phyloP scores from a whole-genome alignment of 2,329 filamentous ascomycete species.

The Colletotrichum neosansevieriae region DNA sequence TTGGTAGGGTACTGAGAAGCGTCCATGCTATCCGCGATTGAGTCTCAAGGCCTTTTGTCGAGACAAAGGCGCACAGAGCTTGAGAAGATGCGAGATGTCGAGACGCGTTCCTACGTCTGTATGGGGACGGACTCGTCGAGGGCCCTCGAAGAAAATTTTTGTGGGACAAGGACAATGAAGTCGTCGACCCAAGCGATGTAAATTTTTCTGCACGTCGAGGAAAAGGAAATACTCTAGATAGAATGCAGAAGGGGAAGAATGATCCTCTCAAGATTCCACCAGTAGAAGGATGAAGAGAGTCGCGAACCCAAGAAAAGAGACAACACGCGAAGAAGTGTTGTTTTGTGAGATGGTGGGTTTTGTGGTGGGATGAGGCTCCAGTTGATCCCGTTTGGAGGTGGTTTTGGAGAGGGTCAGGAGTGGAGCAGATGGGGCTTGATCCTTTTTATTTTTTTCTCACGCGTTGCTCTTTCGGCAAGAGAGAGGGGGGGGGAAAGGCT shows the following conservation, averaged over 20 bases:
- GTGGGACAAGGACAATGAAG: conserved; percentile 39
- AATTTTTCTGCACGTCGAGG: conserved; percentile 20
- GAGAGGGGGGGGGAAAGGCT: conserved; percentile 11
- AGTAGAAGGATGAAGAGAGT: conserved; percentile 36
- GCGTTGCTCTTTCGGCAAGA: conserved; percentile 37
- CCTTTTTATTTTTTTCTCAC: conserved; percentile 39
- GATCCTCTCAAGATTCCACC: conserved; percentile 27
- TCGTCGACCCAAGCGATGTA: conserved; percentile 24
- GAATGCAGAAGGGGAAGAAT: not conserved
- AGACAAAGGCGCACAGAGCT: conserved; percentile 40
- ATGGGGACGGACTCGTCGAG: conserved; percentile 32
- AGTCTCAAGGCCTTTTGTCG: conserved; percentile 38
- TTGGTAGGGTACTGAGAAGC: conserved; percentile 66
- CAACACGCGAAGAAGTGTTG: conserved; percentile 37
- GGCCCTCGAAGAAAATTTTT: conserved; percentile 33
- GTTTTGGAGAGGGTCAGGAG: conserved; percentile 41
- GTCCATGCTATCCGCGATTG: conserved; percentile 60
- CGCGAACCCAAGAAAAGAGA: conserved; percentile 39
- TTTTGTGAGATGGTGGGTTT: conserved; percentile 40
- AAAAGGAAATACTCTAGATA: conserved; percentile 26
- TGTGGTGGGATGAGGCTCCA: conserved; percentile 43
- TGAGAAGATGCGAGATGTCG: conserved; percentile 32
- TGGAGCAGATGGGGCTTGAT: conserved; percentile 42
- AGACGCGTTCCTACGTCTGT: conserved; percentile 41
- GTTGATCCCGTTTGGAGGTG: conserved; percentile 43